phyloP scores from a whole-genome alignment of 73 alveolate species.

The Tetrahymena thermophila region DNA sequence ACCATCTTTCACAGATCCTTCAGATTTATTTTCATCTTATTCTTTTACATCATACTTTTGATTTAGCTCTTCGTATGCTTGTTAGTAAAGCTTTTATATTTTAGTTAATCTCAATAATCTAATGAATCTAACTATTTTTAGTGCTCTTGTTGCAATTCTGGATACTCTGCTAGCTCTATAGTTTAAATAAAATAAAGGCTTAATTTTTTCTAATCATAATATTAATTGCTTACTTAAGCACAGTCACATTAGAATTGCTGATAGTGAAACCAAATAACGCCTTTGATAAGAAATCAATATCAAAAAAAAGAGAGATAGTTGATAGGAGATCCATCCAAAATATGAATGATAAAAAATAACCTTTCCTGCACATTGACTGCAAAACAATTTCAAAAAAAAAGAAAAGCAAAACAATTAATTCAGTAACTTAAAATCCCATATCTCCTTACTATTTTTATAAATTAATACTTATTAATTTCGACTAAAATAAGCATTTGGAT shows the following conservation, averaged over 20 bases:
- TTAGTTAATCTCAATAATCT: conserved; percentile 56
- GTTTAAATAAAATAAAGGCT: background rate
- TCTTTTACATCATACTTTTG: background rate
- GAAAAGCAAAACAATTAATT: background rate
- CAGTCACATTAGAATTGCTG: conserved; percentile 49
- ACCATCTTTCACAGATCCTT: background rate
- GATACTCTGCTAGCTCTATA: conserved; percentile 57
- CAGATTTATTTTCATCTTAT: background rate
- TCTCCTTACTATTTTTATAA: background rate
- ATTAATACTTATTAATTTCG: background rate
- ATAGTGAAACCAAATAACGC: conserved; percentile 36
- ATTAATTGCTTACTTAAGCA: background rate
- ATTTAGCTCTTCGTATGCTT: background rate
- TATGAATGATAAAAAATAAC: conserved; percentile 37
- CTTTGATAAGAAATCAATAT: conserved; percentile 81
- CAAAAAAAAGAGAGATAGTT: conserved; percentile 62
- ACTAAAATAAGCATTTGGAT: too few species aligned
- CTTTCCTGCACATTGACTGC: conserved; percentile 43
- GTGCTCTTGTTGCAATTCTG: conserved; percentile 66
- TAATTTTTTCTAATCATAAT: background rate
- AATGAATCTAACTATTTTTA: conserved; percentile 47
- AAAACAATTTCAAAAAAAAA: conserved; percentile 55
- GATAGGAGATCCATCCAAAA: conserved; percentile 82
- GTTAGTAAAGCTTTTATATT: conserved; percentile 47
- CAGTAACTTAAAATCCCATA: background rate